Evolutionary conservation across 164 flowering plant species (phyloP).

Genomic region (Vitis labrusca): DNA sequence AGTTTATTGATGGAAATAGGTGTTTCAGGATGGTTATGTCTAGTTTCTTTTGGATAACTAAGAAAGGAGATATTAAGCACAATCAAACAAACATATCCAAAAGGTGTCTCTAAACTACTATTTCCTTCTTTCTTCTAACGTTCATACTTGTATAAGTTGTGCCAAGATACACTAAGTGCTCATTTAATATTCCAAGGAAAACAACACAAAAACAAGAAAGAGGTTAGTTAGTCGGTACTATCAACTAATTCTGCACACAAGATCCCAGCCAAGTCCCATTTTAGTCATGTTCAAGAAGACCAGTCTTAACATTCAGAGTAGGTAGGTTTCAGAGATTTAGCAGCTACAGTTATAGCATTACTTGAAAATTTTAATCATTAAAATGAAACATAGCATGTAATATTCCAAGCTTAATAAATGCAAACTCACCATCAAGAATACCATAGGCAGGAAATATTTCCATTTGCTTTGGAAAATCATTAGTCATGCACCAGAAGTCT

Average conservation of each 20-base stretch:
- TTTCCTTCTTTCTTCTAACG: background rate
- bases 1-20: too few species aligned
- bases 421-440: constrained; percentile 55
- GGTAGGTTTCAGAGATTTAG: too few species aligned
- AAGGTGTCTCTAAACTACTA: background rate
- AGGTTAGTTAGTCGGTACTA: too few species aligned
- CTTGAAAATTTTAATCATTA: background rate
- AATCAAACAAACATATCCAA: background rate
- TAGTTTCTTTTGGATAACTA: too few species aligned
- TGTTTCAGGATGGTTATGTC: too few species aligned
- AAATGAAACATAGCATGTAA: background rate
- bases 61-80: background rate
- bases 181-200: background rate
- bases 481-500: constrained; percentile 63
- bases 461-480: constrained; percentile 20
- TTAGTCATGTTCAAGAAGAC: too few species aligned
- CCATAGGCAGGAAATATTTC: constrained; percentile 40
- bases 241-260: too few species aligned
- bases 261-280: too few species aligned
- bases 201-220: too few species aligned
- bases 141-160: background rate
- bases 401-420: background rate
- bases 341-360: background rate
- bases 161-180: background rate
- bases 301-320: too few species aligned